Base-by-base conservation (phyloP, 306 rosid genomes). In the Sicyos edulis region DNA sequence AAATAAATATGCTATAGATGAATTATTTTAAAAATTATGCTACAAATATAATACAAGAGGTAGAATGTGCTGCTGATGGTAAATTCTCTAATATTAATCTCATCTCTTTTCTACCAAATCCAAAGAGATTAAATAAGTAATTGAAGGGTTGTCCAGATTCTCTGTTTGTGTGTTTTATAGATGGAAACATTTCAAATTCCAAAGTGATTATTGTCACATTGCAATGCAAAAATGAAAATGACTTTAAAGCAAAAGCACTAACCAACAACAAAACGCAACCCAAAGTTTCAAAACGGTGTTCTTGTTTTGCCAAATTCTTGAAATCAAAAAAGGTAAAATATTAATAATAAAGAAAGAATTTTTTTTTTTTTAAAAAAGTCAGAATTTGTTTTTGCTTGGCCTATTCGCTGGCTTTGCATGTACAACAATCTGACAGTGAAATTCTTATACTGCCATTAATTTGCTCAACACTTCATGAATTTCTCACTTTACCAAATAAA, bases 331-430 rank as follows among this genome's bases (percentile, higher is more conserved):
- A 56, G 5, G 0, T 0, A 0, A 13, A 24, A n/a, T n/a, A n/a
- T n/a, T n/a, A n/a, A n/a, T n/a, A n/a, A n/a, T n/a, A n/a, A n/a
- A n/a, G n/a, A n/a, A n/a, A n/a, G n/a, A n/a, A n/a, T n/a, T n/a
- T n/a, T n/a, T n/a, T n/a, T n/a, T n/a, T n/a, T n/a, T n/a, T 26
- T 1, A 26, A 26, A 26, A 59, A 2, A 1, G 6, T 12, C 4
- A 12, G 10, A 22, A 40, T 58, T 24, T 13, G 17, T 13, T 22
- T 24, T 17, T 44, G 9, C 5, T 67, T 67, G 72, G 11, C 72
- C 10, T 67, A 6, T 67, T 47, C 20, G 12, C 72, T 67, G 72
- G 37, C 54, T 19, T 10, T 19, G 32, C 71, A 65, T 42, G 50
- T 44, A 5, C 2, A 42, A 34, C 53, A 42, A 3, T 2, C 13